Base-by-base conservation (phyloP, 1,139 yeast species). In the Pichia norvegensis region DNA sequence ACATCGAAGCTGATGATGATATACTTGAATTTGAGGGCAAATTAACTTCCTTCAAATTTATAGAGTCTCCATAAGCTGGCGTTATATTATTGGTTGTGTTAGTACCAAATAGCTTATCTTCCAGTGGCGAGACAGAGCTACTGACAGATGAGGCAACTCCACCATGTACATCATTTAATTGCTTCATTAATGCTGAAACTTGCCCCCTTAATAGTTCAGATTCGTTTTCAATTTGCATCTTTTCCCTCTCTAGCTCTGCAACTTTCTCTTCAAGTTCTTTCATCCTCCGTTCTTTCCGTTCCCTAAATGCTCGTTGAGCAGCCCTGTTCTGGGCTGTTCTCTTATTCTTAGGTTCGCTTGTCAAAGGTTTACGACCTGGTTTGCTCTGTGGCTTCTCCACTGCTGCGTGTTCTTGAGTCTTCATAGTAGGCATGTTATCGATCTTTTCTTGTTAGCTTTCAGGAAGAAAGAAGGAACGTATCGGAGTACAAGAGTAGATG, bases 281-380 rank as follows among this genome's bases (percentile, higher is more conserved):
- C 81, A 92, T 76, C 59, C 85, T 87, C 47, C 74, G 74, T 63
- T 92, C 97, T 64, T 92, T 92, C 53, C 98, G 77, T 65, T 92
- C 97, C 51, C 98, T 73, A 65, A 88, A 92, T 10, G 97, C 97
- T 47, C 97, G 73, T 66, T 92, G 98, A 20, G 98, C 98, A 8
- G 97, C 97, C 59, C 98, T 74, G 65, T 92, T 92, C 67, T 92
- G 98, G 1, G 97, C 97, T 20, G 95, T 87, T 56, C 98, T 73
- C 70, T 87, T 90, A 57, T 81, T 79, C 59, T 76, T 76, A 4
- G 96, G 95, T 61, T 85, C 95, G 4, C 83, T 75, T 17, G 81
- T 84, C 47, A 82, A 69, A 0, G 85, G 88, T 67, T 85, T 87
- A 52, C 96, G 73, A 4, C 85, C 85, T 1, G 82, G 80, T 54